These are phyloP conservation scores for Tephrocybe sp. DNA, from an alignment of 768 basidiomycete species.

Conservation along the genomic window DNA sequence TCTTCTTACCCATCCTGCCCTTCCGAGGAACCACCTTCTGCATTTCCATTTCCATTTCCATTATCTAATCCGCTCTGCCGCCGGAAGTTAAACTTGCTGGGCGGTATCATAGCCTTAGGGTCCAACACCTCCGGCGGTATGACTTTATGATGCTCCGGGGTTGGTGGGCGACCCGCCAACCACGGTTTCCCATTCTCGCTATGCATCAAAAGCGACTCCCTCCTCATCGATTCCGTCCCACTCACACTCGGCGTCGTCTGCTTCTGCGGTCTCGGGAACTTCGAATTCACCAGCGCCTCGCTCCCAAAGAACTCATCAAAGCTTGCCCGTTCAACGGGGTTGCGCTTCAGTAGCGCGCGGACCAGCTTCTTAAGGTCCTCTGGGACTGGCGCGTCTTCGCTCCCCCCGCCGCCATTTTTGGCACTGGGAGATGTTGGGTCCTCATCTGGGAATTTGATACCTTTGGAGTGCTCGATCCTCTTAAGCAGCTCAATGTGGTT, in stretches of 20 bases:
- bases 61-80: slow-evolving; percentile 25
- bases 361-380: slow-evolving; percentile 87
- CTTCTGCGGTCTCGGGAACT: slow-evolving; percentile 61
- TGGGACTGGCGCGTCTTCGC: slow-evolving; percentile 60
- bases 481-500: slow-evolving; percentile 95
- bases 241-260: slow-evolving; percentile 22
- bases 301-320: slow-evolving; percentile 94
- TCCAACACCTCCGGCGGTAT: slow-evolving; percentile 82
- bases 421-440: slow-evolving; percentile 48
- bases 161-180: slow-evolving; percentile 38
- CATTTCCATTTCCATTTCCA: slow-evolving; percentile 2
- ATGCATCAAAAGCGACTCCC: slow-evolving; percentile 21
- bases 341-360: slow-evolving; percentile 75
- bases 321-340: slow-evolving; percentile 78
- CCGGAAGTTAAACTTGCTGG: slow-evolving; percentile 76
- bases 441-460: slow-evolving; percentile 93
- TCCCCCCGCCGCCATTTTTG: slow-evolving; percentile 43
- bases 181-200: slow-evolving; percentile 27
- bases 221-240: slow-evolving; percentile 14
- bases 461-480: slow-evolving; percentile 89
- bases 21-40: slow-evolving; percentile 16
- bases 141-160: slow-evolving; percentile 70
- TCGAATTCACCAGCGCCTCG: slow-evolving; percentile 71
- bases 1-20: background rate
- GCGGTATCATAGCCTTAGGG: slow-evolving; percentile 77